Conservation (phyloP, 2,329 filamentous ascomycete species). For the Nothopassalora personata region DNA sequence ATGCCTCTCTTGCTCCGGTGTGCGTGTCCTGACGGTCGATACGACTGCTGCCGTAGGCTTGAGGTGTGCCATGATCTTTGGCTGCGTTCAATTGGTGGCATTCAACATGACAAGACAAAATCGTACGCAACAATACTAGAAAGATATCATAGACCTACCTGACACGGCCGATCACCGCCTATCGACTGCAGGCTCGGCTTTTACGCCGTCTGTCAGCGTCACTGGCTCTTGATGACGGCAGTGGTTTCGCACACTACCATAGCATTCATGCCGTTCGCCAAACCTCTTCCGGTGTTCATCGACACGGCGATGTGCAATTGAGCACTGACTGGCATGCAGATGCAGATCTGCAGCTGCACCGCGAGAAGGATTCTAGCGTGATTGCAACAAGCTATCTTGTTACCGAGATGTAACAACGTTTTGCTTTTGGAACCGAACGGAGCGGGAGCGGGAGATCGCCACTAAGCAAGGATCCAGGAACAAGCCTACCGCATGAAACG, state of each 20-base stretch:
- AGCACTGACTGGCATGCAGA: not conserved
- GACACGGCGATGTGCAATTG: not conserved
- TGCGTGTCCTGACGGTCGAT: slow-evolving; percentile 1
- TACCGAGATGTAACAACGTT: not conserved
- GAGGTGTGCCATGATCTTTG: slow-evolving; percentile 1
- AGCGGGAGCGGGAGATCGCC: not conserved
- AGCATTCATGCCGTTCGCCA: not conserved
- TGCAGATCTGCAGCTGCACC: not conserved
- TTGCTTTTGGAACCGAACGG: not conserved
- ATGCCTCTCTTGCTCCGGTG: slow-evolving; percentile 2
- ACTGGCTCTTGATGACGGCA: not conserved
- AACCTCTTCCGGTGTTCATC: not conserved
- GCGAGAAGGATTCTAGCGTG: not conserved
- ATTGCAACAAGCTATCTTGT: not conserved
- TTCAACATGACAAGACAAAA: not conserved
- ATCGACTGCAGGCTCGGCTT: not conserved
- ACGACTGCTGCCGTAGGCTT: not conserved
- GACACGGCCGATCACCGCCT: not conserved
- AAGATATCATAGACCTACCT: not conserved
- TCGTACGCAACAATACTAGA: not conserved
- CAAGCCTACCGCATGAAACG: not conserved
- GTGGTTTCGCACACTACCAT: not conserved
- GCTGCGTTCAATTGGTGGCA: not conserved
- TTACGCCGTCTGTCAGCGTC: not conserved
- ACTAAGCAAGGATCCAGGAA: not conserved